phyloP scores from a whole-genome alignment of 2,329 filamentous ascomycete species.

The Sporothrix variecibatus region DNA sequence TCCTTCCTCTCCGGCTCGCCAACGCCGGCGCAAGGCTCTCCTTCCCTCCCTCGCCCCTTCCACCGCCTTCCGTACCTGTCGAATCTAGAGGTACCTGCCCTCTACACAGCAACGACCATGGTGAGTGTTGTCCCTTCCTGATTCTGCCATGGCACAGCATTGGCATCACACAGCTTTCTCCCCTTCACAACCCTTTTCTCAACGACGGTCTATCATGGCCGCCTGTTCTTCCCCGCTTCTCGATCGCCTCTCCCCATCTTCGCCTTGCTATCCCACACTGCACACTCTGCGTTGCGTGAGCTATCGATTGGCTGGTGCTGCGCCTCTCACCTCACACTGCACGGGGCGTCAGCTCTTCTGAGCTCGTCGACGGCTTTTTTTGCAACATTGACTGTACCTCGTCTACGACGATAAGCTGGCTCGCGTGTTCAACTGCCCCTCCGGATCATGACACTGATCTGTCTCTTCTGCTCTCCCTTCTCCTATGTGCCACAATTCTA shows the following conservation, averaged over 20 bases:
- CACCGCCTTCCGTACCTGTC: not conserved
- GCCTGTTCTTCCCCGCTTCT: not conserved
- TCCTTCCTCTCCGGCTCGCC: slow-evolving; percentile 13
- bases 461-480: not conserved
- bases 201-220: not conserved
- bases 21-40: not conserved
- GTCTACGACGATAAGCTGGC: not conserved
- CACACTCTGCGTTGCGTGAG: not conserved
- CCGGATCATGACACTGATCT: not conserved
- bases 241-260: not conserved
- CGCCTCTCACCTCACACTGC: not conserved
- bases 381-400: not conserved
- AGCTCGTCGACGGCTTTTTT: not conserved
- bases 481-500: not conserved
- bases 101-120: slow-evolving; percentile 5
- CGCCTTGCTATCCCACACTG: not conserved
- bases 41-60: not conserved
- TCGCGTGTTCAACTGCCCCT: too few species aligned
- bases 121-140: slow-evolving; percentile 13
- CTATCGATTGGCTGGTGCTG: not conserved
- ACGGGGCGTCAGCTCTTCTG: not conserved
- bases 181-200: not conserved
- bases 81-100: not conserved
- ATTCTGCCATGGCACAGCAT: not conserved
- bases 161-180: not conserved